Base-by-base conservation (phyloP, 495 filamentous ascomycete species). In the Hypoxylon trugodes region DNA sequence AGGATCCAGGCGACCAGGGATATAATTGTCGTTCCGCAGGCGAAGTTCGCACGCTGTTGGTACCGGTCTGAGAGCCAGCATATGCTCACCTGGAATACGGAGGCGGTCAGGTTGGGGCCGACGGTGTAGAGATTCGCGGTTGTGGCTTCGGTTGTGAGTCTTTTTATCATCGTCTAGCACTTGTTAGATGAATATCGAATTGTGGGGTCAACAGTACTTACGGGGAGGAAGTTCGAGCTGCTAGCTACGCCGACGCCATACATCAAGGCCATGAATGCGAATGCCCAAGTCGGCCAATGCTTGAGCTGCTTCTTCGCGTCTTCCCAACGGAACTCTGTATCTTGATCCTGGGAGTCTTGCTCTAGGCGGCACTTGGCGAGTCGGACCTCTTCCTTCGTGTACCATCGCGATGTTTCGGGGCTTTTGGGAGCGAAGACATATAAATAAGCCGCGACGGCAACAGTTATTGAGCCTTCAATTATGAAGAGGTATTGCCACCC, bases 71-170 rank as follows among this genome's bases (percentile, higher is more conserved):
- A 79, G 46, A 74, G 79, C 41, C 71, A 74, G n/a, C 79, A 77
- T 53, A 84, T 78, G 21, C 65, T 61, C 19, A 74, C 54, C 26
- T 74, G 64, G 21, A 67, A 64, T 7, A 69, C 66, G 0, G 61
- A 52, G 4, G 65, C 69, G 15, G 50, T 54, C 6, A 85, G 55
- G 61, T 84, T 85, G 3, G 84, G 84, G 1, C 84, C 84, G 18
- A 82, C 79, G 0, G 78, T 77, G n/a, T 86, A 76, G 5, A 87
- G 75, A 50, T 86, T 87, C 7, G 83, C 79, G 0, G 72, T 71
- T 1, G 82, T 73, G 1, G 81, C 61, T 6, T 74, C 69, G 61
- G 71, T 76, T 4, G 76, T 77, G 52, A 82, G 75, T 0, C 77
- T 71, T 48, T 73, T 55, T 16, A 74, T 67, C 42, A 74, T 69